Evolutionary conservation across 164 flowering plant species (phyloP).

Genomic region (Vitis rupestris): DNA sequence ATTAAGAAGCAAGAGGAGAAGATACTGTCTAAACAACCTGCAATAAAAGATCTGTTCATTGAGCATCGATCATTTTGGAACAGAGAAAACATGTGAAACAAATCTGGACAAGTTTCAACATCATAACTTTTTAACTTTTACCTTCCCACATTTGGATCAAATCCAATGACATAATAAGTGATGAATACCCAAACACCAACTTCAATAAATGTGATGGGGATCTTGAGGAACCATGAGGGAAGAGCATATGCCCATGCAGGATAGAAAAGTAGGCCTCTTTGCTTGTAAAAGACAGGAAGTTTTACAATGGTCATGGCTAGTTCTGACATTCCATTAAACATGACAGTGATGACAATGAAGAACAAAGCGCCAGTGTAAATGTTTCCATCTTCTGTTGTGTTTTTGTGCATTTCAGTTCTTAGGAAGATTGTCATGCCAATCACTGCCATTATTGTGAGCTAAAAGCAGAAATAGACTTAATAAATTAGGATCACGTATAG

Average conservation of each 20-base stretch:
- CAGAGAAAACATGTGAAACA: too few relatives aligned
- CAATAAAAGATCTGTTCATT: not conserved
- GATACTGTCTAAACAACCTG: constrained; percentile 32
- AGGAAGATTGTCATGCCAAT: constrained; percentile 51
- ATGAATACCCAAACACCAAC: constrained; percentile 44
- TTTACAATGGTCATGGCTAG: constrained; percentile 36
- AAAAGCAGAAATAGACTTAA: not conserved
- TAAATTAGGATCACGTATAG: too few relatives aligned
- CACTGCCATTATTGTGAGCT: constrained; percentile 38
- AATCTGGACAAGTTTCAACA: too few relatives aligned
- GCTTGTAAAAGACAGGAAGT: constrained; percentile 56
- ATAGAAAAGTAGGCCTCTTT: constrained; percentile 40
- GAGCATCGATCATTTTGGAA: not conserved
- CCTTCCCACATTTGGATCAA: constrained; percentile 63
- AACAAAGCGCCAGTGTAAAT: constrained; percentile 36
- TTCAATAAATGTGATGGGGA: constrained; percentile 57
- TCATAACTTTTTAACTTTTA: constrained; percentile 3
- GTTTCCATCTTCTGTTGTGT: constrained; percentile 20
- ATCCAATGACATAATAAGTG: constrained; percentile 61
- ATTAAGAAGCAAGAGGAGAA: constrained; percentile 19
- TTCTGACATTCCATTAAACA: constrained; percentile 47
- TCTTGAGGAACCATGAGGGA: constrained; percentile 54
- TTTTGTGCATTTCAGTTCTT: constrained; percentile 42
- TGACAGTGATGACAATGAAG: constrained; percentile 16
- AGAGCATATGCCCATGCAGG: constrained; percentile 66